A percentile compares a stretch with the other conserved stretches of the same genome.
phyloP scores from a whole-genome alignment of 2,329 filamentous ascomycete genomes.

The Apiospora hydei region DNA sequence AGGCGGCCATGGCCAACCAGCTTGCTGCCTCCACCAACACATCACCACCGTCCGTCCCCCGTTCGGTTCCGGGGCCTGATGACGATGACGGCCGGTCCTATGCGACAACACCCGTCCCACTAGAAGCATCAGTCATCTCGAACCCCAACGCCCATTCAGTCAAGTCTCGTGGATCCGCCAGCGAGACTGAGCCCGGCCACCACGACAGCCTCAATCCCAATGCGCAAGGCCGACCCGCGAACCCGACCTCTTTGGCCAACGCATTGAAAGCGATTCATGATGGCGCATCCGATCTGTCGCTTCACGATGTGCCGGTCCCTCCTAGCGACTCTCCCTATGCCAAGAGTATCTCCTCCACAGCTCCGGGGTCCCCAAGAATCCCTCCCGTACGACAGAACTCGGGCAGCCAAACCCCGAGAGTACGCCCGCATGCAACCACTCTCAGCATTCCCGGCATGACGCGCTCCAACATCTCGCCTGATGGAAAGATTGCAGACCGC shows the following conservation, averaged over 20 bases:
- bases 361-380: conserved; percentile 66
- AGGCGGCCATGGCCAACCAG: conserved; percentile 44
- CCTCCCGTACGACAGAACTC: conserved; percentile 76
- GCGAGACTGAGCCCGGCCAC: neutral
- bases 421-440: conserved; percentile 86
- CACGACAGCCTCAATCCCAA: conserved; percentile 25
- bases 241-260: conserved; percentile 48
- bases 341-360: conserved; percentile 65
- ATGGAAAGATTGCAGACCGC: conserved; percentile 90
- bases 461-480: conserved; percentile 91
- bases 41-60: conserved; percentile 34
- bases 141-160: conserved; percentile 25
- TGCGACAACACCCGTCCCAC: conserved; percentile 26
- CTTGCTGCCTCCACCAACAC: conserved; percentile 30
- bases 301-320: conserved; percentile 28
- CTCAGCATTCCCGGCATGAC: conserved; percentile 97
- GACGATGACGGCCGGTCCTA: conserved; percentile 20
- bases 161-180: neutral
- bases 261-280: conserved; percentile 52
- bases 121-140: conserved; percentile 22
- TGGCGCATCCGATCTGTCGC: conserved; percentile 36
- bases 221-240: conserved; percentile 32
- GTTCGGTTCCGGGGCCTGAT: conserved; percentile 33
- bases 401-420: conserved; percentile 76
- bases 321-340: conserved; percentile 62